Percentiles rank a stretch among this genome's conserved stretches.
These are phyloP conservation scores for Spatholobus suberectus DNA, from an alignment of 306 rosid species.

Conservation along the genomic window DNA sequence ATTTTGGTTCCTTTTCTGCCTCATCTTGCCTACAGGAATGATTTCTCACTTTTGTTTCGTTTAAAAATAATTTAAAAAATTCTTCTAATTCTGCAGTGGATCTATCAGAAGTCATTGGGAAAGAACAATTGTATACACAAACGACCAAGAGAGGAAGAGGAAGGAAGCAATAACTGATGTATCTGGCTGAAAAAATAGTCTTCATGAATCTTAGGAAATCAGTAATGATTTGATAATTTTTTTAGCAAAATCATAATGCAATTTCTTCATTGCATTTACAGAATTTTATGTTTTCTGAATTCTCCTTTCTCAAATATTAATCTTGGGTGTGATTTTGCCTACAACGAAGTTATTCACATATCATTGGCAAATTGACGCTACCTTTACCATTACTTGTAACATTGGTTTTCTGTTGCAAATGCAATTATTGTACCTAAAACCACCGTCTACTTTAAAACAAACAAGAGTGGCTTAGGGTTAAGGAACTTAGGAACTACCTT, in stretches of 20 bases:
- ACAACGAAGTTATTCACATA: not conserved
- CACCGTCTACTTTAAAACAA: not conserved
- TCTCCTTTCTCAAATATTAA: conserved; percentile 25
- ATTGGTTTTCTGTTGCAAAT: not conserved
- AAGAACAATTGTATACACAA: conserved; percentile 77
- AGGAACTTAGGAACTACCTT: not conserved
- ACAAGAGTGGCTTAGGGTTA: not conserved
- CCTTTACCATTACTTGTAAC: not conserved
- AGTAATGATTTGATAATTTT: conserved; percentile 30
- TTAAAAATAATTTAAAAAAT: not conserved
- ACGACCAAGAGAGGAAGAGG: conserved; percentile 87
- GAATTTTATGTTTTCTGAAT: not conserved
- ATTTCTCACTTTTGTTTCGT: conserved; percentile 27
- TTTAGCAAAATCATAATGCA: conserved; percentile 21
- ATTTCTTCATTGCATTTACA: conserved; percentile 8
- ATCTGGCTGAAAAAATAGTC: conserved; percentile 34
- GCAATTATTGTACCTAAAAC: not conserved
- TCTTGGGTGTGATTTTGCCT: not conserved
- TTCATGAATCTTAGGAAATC: conserved; percentile 35
- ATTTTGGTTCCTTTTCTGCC: not conserved
- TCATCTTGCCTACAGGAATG: conserved; percentile 18
- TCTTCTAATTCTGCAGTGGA: conserved; percentile 59
- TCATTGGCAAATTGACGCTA: not conserved
- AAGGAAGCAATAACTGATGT: conserved; percentile 66
- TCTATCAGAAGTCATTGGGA: conserved; percentile 78